These are phyloP conservation scores for Oenanthe sinensis DNA, from an alignment of 129 eudicot species.

Conservation along the genomic window DNA sequence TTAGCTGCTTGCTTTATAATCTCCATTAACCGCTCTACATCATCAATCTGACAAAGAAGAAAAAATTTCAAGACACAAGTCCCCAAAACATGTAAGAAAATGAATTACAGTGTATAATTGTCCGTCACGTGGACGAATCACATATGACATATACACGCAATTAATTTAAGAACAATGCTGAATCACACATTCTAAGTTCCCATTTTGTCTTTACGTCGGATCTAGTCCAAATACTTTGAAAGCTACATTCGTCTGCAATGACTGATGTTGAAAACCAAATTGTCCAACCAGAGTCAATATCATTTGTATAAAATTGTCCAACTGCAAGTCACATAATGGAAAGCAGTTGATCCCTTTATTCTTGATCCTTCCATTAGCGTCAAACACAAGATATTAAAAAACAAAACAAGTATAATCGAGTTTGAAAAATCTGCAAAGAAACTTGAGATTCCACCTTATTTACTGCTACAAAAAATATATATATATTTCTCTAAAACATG, in stretches of 20 bases:
- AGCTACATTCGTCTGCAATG: not conserved
- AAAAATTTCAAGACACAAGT: not conserved
- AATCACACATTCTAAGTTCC: not conserved
- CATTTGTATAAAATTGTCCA: too few species aligned
- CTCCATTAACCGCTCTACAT: constrained; percentile 64
- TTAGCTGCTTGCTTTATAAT: constrained; percentile 80
- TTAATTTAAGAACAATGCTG: not conserved
- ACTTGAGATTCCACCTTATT: not conserved
- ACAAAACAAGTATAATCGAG: not conserved
- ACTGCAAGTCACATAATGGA: not conserved
- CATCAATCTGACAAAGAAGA: constrained; percentile 52
- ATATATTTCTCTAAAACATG: not conserved
- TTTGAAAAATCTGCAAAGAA: not conserved
- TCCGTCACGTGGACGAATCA: not conserved
- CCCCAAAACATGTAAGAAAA: not conserved
- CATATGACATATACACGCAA: not conserved
- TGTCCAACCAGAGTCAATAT: too few species aligned
- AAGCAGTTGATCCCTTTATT: not conserved
- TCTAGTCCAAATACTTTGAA: not conserved
- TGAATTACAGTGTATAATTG: not conserved
- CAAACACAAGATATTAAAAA: not conserved
- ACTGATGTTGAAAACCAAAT: not conserved
- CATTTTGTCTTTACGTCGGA: not conserved
- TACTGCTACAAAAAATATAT: not conserved
- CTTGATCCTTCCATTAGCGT: not conserved